Conservation (phyloP, 345 rosid genomes). For the Eucalyptus erythrocorys region DNA sequence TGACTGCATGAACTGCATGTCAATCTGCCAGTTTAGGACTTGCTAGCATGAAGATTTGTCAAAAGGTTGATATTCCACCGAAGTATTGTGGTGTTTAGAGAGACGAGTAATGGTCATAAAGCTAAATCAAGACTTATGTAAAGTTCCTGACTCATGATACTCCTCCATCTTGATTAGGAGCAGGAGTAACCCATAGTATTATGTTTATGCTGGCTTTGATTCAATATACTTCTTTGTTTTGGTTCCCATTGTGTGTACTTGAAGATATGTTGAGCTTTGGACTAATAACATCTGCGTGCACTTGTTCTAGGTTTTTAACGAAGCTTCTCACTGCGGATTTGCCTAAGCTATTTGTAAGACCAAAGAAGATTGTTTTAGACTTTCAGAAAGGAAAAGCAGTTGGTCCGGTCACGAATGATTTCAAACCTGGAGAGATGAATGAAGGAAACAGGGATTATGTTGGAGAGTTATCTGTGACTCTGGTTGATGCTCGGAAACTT, state of each 20-base stretch:
- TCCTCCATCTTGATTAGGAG: background rate
- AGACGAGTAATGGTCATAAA: background rate
- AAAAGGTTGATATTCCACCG: background rate
- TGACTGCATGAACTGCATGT: background rate
- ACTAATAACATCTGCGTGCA: background rate
- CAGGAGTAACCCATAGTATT: background rate
- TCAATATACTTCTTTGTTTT: background rate
- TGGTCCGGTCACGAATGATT: conserved; percentile 64
- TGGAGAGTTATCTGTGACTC: conserved; percentile 91
- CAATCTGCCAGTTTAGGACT: background rate
- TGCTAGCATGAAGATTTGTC: background rate
- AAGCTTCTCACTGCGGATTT: conserved; percentile 90
- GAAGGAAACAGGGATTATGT: conserved; percentile 86
- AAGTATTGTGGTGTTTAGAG: background rate
- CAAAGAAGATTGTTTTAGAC: conserved; percentile 97
- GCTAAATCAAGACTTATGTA: background rate
- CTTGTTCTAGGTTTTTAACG: conserved; percentile 63
- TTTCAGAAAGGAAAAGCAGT: conserved; percentile 92
- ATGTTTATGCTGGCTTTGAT: background rate
- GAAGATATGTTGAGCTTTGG: background rate
- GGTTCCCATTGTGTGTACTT: background rate
- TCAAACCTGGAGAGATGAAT: conserved; percentile 73
- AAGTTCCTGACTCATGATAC: background rate
- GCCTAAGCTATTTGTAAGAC: conserved; percentile 91
- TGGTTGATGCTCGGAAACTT: conserved; percentile 91